Percentiles rank a stretch among this genome's conserved stretches.
These are phyloP conservation scores for Trichoderma simmonsii DNA, from an alignment of 2,329 filamentous ascomycete genomes.

Conservation along the genomic window DNA sequence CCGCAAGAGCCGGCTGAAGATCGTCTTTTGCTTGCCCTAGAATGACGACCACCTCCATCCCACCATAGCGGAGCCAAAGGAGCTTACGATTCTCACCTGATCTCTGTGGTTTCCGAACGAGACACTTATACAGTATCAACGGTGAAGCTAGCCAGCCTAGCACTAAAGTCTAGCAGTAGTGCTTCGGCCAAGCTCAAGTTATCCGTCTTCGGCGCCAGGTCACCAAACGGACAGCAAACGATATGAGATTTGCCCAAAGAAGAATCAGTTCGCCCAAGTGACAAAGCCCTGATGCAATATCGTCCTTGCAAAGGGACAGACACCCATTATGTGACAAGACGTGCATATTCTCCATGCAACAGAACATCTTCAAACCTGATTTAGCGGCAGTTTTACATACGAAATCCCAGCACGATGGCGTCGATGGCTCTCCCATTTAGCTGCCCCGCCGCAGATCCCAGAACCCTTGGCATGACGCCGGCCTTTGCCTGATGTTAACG, in stretches of 20 bases:
- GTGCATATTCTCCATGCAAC: not conserved
- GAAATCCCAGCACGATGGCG: conserved; percentile 10
- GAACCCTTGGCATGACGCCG: conserved; percentile 14
- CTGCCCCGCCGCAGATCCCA: conserved; percentile 17
- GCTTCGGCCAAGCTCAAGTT: not conserved
- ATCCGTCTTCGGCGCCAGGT: not conserved
- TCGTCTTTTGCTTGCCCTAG: not conserved
- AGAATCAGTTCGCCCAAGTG: not conserved
- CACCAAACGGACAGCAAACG: not conserved
- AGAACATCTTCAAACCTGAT: conserved; percentile 1
- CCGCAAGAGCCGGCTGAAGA: not conserved
- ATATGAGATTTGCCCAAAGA: not conserved
- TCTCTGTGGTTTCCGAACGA: not conserved
- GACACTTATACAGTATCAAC: not conserved
- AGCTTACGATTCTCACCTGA: conserved; percentile 2
- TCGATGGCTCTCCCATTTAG: conserved; percentile 12
- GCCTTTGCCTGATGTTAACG: not conserved
- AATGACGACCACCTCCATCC: conserved; percentile 14
- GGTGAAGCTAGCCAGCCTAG: not conserved
- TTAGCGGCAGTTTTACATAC: not conserved
- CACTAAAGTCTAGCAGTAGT: not conserved
- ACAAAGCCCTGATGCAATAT: not conserved
- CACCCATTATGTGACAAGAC: not conserved
- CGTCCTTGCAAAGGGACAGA: not conserved
- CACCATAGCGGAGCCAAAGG: not conserved